A percentile compares a stretch with the other conserved stretches of the same genome.
phyloP scores from a whole-genome alignment of 73 alveolate species.

The Paraurostyla sp. region DNA sequence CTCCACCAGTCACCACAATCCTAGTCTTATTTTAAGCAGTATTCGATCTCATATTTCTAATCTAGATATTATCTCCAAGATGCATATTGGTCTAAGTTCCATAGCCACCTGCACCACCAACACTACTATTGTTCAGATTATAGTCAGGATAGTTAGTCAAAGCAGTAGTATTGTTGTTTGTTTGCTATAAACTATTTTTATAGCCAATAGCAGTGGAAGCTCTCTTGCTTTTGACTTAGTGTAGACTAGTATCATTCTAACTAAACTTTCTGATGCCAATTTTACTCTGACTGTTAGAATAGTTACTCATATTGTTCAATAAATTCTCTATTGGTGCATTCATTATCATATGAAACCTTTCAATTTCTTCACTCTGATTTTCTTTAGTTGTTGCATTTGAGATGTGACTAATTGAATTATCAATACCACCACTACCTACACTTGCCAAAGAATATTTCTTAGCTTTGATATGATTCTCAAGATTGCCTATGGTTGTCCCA shows the following conservation, averaged over 20 bases:
- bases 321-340: conserved; percentile 45
- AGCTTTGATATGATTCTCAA: conserved; percentile 34
- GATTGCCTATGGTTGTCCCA: conserved; percentile 16
- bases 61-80: background rate
- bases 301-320: conserved; percentile 18
- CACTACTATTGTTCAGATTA: too few species aligned
- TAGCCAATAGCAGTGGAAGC: conserved; percentile 41
- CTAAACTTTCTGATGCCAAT: conserved; percentile 49
- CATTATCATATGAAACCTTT: conserved; percentile 32
- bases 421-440: background rate
- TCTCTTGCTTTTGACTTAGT: conserved; percentile 36
- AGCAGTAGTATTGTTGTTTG: conserved; percentile 21
- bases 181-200: background rate
- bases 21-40: too few species aligned
- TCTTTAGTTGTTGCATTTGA: conserved; percentile 58
- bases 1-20: background rate
- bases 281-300: background rate
- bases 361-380: conserved; percentile 18
- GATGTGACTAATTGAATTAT: background rate
- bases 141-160: background rate
- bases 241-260: background rate
- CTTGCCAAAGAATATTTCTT: background rate
- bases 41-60: background rate
- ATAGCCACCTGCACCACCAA: too few species aligned
- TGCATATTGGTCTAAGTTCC: too few species aligned